phyloP scores from a whole-genome alignment of 805 yeast genomes.

The Hemisphaericaspora nanyangensis region DNA sequence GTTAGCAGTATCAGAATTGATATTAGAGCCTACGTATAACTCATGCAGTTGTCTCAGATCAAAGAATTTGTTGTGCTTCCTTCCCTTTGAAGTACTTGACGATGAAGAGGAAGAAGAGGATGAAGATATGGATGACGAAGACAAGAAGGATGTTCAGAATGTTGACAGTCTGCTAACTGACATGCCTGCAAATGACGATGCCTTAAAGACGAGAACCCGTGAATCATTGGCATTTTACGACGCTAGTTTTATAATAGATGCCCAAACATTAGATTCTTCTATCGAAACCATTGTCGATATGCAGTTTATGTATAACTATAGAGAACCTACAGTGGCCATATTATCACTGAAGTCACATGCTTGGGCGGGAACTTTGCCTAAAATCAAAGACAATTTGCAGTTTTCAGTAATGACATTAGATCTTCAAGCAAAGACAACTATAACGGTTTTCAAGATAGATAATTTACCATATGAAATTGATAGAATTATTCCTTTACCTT shows the following conservation, averaged over 20 bases:
- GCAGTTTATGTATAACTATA: conserved; percentile 66
- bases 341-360: conserved; percentile 52
- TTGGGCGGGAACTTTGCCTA: conserved; percentile 75
- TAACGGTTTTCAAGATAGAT: conserved; percentile 62
- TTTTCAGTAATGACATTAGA: conserved; percentile 69
- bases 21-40: conserved; percentile 56
- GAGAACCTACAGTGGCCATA: conserved; percentile 79
- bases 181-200: conserved; percentile 2
- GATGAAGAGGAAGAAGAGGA: conserved; percentile 34
- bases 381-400: conserved; percentile 57
- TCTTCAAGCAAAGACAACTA: conserved; percentile 50
- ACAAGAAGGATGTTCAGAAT: conserved; percentile 2
- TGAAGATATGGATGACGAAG: conserved; percentile 18
- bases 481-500: conserved; percentile 56
- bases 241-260: conserved; percentile 58
- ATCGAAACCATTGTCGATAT: conserved; percentile 66
- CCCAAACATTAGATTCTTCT: conserved; percentile 51
- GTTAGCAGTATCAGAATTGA: conserved; percentile 40
- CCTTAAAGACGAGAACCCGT: conserved; percentile 4
- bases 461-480: conserved; percentile 74
- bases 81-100: conserved; percentile 56
- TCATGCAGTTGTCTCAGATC: conserved; percentile 56
- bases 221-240: conserved; percentile 29
- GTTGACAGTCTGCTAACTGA: too few species aligned
- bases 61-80: conserved; percentile 64